Conservation (phyloP, 768 basidiomycete species). For the Lactarius indigo region DNA sequence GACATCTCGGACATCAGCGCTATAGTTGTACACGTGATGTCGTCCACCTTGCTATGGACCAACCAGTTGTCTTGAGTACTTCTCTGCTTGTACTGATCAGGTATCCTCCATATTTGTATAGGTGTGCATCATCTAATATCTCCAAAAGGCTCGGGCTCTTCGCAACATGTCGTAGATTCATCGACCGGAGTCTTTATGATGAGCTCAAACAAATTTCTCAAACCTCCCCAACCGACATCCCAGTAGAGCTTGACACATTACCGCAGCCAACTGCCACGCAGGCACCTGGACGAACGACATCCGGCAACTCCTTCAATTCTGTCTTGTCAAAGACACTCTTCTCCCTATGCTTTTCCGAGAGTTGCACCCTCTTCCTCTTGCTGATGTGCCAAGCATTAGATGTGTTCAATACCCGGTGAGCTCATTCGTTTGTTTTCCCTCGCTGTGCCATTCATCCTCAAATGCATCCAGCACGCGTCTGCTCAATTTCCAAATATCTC, state of each 20-base stretch:
- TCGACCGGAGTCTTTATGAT: constrained; percentile 21
- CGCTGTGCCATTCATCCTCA: background rate
- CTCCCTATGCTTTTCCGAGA: constrained; percentile 70
- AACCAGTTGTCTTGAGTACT: constrained; percentile 1
- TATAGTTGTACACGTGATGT: background rate
- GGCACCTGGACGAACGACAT: constrained; percentile 12
- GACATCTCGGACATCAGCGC: background rate
- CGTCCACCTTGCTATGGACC: background rate
- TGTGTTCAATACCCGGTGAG: constrained; percentile 53
- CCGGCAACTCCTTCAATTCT: constrained; percentile 44
- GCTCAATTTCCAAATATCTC: constrained; percentile 65
- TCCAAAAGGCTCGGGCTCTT: constrained; percentile 22
- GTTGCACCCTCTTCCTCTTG: constrained; percentile 66
- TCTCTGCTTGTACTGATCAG: constrained; percentile 4
- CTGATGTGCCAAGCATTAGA: constrained; percentile 67
- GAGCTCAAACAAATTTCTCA: constrained; percentile 23
- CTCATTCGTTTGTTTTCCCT: constrained; percentile 13
- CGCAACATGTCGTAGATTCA: constrained; percentile 22
- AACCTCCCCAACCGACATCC: background rate
- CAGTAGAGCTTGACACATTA: constrained; percentile 20
- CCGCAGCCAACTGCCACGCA: constrained; percentile 14
- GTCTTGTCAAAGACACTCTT: constrained; percentile 57
- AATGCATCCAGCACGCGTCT: constrained; percentile 48
- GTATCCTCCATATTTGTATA: background rate
- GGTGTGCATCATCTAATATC: background rate